A percentile compares a stretch with the other conserved stretches of the same genome.
Conservation (phyloP, 257 asterid species). For the Paraleonurus japonicus region DNA sequence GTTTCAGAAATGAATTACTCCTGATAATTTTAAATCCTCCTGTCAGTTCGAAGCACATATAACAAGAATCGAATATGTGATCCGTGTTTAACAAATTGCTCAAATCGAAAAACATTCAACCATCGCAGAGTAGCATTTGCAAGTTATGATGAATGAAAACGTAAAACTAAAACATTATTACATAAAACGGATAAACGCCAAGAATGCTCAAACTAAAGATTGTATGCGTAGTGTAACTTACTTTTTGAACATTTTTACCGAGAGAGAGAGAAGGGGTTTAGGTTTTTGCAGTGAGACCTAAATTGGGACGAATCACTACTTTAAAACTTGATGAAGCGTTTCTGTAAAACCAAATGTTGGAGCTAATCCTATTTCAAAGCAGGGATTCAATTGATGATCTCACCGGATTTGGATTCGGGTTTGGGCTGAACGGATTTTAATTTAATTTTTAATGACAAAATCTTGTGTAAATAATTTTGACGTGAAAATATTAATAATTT, state of each 20-base stretch:
- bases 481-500: too few relatives aligned
- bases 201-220: background rate
- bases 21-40: background rate
- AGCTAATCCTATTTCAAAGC: too few relatives aligned
- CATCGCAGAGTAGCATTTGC: background rate
- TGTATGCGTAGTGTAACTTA: constrained; percentile 29
- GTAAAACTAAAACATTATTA: background rate
- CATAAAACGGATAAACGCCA: background rate
- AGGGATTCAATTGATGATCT: too few relatives aligned
- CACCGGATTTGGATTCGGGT: too few relatives aligned
- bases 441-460: too few relatives aligned
- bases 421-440: too few relatives aligned
- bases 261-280: background rate
- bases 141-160: background rate
- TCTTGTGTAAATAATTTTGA: too few relatives aligned
- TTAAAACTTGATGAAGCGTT: background rate
- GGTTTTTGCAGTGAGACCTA: constrained; percentile 16
- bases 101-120: background rate
- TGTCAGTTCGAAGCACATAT: constrained; percentile 19
- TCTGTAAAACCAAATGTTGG: background rate
- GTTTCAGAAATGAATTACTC: background rate
- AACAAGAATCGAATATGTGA: background rate
- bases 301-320: background rate
- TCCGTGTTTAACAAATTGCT: background rate
- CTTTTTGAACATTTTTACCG: constrained; percentile 71